Percentiles rank a stretch among this genome's conserved stretches.
Evolutionary conservation across 2,329 filamentous ascomycete genomes (phyloP).

Genomic region (Torrubiellomyces zombiae): DNA sequence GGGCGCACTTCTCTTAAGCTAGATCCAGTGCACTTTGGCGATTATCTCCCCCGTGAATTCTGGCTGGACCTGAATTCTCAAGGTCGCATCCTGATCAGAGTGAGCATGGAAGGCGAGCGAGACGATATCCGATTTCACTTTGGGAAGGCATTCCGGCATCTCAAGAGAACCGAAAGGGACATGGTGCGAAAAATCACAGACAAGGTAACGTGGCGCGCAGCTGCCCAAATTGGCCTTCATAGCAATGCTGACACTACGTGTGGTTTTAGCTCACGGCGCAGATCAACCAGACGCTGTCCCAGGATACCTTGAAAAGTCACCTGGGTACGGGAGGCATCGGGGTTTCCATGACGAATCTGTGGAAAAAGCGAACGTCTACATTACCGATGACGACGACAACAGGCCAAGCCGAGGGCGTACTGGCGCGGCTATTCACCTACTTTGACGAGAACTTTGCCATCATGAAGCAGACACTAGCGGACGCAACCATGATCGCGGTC

Average conservation of each 20-base stretch:
- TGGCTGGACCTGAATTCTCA: constrained; percentile 97
- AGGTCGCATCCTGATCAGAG: constrained; percentile 70
- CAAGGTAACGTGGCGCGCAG: constrained; percentile 53
- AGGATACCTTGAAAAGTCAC: constrained; percentile 59
- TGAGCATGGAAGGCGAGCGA: constrained; percentile 96
- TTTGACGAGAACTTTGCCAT: constrained; percentile 98
- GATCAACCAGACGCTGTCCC: constrained; percentile 77
- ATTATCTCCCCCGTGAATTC: constrained; percentile 89
- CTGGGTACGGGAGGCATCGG: constrained; percentile 54
- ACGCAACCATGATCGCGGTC: constrained; percentile 92
- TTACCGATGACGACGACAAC: constrained; percentile 45
- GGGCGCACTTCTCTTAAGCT: constrained; percentile 93
- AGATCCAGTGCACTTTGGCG: constrained; percentile 93
- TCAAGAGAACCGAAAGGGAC: constrained; percentile 91
- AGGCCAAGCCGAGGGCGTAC: constrained; percentile 60
- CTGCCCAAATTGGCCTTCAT: background rate
- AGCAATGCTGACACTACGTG: constrained; percentile 2
- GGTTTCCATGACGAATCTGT: constrained; percentile 55
- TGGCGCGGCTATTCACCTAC: constrained; percentile 77
- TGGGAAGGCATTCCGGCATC: constrained; percentile 84
- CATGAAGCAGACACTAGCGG: constrained; percentile 92
- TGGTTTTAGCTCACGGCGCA: constrained; percentile 61
- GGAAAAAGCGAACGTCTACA: constrained; percentile 42
- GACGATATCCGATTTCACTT: constrained; percentile 99
- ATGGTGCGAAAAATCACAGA: constrained; percentile 98